Base-by-base conservation (phyloP, 2,329 filamentous ascomycete genomes). In the Furcasterigmium furcatum region DNA sequence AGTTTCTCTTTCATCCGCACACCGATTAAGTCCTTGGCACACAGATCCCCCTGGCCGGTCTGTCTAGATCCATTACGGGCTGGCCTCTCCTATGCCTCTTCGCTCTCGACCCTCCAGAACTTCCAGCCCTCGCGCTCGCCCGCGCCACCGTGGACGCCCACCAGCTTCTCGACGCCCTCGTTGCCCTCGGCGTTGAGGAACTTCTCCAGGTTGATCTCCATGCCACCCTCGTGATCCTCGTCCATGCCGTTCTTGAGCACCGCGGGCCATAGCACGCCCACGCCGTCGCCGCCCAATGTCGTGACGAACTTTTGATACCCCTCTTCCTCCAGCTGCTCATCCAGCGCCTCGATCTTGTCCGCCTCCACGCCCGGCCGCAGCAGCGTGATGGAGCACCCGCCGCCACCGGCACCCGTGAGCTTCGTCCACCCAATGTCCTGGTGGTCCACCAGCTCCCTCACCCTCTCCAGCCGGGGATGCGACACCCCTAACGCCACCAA, bases 351-450 rank as follows among this genome's bases (percentile, higher is more conserved):
- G 22, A 95, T 67, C 56, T 79, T 79, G 49, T 79, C 71, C 14
- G 62, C 57, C 7, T 79, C 61, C 2, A 79, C 72, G 24, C 80
- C 80, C 0, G 88, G 87, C 52, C 85, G 87, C 41, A 99, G 74
- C 4, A 99, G 73, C 0, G 92, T 95, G 55, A 99, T 97, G 4
- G 91, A 92, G 66, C 95, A 97, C 3, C 94, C 94, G 46, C 94
- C 95, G 12, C 94, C 95, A 19, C 94, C 94, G 2, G 94, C 94
- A 27, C 94, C 94, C 0, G 94, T 99, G 46, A 99, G 78, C 65
- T 99, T 99, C 12, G 94, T 96, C 91, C 91, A 99, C 24, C 94
- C 94, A 46, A 96, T 87, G 34, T 86, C 87, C 46, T 90, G 81
- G 56, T 94, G 84, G 55, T 99, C 92, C 41, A 95, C 87, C 21